Percentiles rank a stretch among this genome's conserved stretches.
phyloP scores from a whole-genome alignment of 2,329 filamentous ascomycete species.

The Alternaria triticina region DNA sequence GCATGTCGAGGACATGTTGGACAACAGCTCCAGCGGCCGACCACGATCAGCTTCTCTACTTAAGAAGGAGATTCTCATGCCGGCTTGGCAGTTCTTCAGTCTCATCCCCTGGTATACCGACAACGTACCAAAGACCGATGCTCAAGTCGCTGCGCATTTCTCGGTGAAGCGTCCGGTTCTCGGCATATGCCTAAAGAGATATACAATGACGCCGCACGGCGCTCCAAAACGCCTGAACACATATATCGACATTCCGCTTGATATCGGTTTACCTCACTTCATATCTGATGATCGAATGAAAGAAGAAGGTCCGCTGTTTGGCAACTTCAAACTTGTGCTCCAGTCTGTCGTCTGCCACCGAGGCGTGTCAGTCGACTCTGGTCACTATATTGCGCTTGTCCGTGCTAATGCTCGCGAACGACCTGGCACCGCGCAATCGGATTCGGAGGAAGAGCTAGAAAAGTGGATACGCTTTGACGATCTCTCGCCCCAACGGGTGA shows the following conservation, averaged over 20 bases:
- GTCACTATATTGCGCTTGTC: conserved; percentile 89
- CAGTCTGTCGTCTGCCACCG: conserved; percentile 94
- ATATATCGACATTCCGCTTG: conserved; percentile 88
- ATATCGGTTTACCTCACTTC: conserved; percentile 84
- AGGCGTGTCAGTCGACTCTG: conserved; percentile 82
- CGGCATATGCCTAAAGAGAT: conserved; percentile 91
- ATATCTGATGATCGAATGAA: conserved; percentile 78
- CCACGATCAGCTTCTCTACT: conserved; percentile 51
- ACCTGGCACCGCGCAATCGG: conserved; percentile 53
- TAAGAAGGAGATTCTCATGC: conserved; percentile 87
- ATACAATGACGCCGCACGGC: conserved; percentile 75
- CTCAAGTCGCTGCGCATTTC: conserved; percentile 88
- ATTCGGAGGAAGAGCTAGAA: conserved; percentile 54
- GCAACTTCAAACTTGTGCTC: conserved; percentile 91
- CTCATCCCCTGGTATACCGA: conserved; percentile 91
- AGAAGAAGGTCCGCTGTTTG: conserved; percentile 71
- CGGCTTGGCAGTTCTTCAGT: conserved; percentile 97
- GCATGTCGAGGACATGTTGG: conserved; percentile 48
- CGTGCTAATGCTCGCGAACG: conserved; percentile 64
- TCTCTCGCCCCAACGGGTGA: conserved; percentile 73
- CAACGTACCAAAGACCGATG: conserved; percentile 68
- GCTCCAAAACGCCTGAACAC: conserved; percentile 76
- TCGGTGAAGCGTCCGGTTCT: conserved; percentile 81
- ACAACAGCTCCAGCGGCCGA: conserved; percentile 38
- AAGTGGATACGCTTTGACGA: conserved; percentile 92